phyloP scores from a whole-genome alignment of 768 basidiomycete genomes.

The Boletus rufocinnamomeus region DNA sequence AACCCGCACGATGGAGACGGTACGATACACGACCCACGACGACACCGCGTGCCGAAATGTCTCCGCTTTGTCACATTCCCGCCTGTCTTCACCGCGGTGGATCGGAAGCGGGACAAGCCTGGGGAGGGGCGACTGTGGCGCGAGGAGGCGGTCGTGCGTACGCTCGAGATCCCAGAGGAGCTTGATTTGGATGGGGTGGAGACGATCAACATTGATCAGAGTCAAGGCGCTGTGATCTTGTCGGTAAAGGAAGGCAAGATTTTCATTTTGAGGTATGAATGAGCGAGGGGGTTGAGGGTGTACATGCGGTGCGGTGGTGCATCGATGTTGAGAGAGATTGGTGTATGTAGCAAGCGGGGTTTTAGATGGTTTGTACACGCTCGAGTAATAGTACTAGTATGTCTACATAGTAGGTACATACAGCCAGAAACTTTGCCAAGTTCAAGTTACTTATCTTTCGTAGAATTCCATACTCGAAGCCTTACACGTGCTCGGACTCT shows the following conservation, averaged over 20 bases:
- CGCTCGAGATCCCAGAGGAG: constrained; percentile 63
- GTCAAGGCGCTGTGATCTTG: constrained; percentile 70
- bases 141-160: constrained; percentile 53
- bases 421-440: not conserved
- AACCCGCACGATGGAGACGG: constrained; percentile 21
- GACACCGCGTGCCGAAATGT: constrained; percentile 44
- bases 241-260: constrained; percentile 69
- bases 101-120: constrained; percentile 19
- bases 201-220: constrained; percentile 79
- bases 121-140: constrained; percentile 23
- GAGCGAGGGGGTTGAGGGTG: constrained; percentile 6
- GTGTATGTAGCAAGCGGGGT: not conserved
- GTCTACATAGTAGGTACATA: not conserved
- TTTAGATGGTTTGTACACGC: not conserved
- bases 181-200: constrained; percentile 66
- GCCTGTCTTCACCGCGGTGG: constrained; percentile 37
- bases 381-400: not conserved
- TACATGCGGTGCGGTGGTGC: not conserved
- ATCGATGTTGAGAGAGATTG: not conserved
- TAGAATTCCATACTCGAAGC: not conserved
- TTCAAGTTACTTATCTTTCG: not conserved
- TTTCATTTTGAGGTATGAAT: constrained; percentile 70
- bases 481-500: no score
- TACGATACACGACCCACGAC: constrained; percentile 27
- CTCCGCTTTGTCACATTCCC: constrained; percentile 75